These are phyloP conservation scores for Croton laevigatus DNA, from an alignment of 441 rosid genomes.

Conservation along the genomic window DNA sequence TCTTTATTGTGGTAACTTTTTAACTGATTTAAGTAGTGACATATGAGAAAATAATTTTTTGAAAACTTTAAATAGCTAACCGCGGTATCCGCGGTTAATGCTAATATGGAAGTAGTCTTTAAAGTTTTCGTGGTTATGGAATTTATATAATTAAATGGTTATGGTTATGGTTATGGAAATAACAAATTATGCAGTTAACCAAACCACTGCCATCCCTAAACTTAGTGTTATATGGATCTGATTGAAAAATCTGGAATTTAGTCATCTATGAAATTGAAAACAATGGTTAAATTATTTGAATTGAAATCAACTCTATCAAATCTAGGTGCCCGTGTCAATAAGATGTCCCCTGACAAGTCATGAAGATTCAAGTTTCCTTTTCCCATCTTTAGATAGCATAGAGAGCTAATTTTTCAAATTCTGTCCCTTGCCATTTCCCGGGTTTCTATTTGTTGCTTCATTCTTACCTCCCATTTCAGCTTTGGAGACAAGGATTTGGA, in stretches of 20 bases:
- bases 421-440: background rate
- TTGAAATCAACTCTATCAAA: background rate
- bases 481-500: slow-evolving; percentile 97
- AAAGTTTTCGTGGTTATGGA: too few relatives aligned
- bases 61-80: too few relatives aligned
- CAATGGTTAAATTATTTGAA: background rate
- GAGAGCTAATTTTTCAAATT: background rate
- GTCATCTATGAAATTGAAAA: background rate
- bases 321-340: background rate
- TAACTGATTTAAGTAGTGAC: too few relatives aligned
- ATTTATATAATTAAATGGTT: too few relatives aligned
- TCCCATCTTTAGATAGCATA: slow-evolving; percentile 14
- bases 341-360: slow-evolving; percentile 11
- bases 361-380: slow-evolving; percentile 17
- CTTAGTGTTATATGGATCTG: background rate
- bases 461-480: slow-evolving; percentile 31
- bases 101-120: too few relatives aligned
- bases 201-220: too few relatives aligned
- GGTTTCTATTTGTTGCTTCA: slow-evolving; percentile 12
- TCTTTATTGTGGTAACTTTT: too few relatives aligned
- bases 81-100: too few relatives aligned
- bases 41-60: too few relatives aligned
- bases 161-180: too few relatives aligned
- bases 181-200: too few relatives aligned
- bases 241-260: background rate